Evolutionary conservation across 192 early-diverging fungal species (phyloP).

Genomic region (Dissophora ornata): DNA sequence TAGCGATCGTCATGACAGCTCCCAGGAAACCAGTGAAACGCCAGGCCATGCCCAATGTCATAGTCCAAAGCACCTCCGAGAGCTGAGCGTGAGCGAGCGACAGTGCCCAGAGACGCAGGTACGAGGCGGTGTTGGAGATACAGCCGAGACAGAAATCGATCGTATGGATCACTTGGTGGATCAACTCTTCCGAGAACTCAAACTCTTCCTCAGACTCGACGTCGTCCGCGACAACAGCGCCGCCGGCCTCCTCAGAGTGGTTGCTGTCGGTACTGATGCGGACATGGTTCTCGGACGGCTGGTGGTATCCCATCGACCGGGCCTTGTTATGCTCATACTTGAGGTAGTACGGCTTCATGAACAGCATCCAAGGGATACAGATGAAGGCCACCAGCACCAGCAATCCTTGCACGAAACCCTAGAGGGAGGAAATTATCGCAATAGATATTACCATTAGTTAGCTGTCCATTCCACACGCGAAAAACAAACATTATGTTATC

Average conservation of each 20-base stretch:
- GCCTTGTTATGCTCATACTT: constrained; percentile 84
- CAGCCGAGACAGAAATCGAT: constrained; percentile 98
- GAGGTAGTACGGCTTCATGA: constrained; percentile 90
- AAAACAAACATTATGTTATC: too few species aligned
- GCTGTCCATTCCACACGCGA: too few species aligned
- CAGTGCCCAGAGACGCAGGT: constrained; percentile 98
- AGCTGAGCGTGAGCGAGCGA: constrained; percentile 98
- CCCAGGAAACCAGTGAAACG: constrained; percentile 62
- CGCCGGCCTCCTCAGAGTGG: constrained; percentile 55
- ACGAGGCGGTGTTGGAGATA: constrained; percentile 99
- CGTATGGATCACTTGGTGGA: constrained; percentile 98
- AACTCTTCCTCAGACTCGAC: constrained; percentile 76
- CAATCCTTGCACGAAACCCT: constrained; percentile 78
- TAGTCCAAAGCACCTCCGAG: constrained; percentile 96
- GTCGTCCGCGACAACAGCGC: constrained; percentile 73
- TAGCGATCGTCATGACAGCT: constrained; percentile 78
- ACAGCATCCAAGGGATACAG: constrained; percentile 98
- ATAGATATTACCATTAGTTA: too few species aligned
- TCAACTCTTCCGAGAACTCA: constrained; percentile 97
- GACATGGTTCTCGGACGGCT: constrained; percentile 60
- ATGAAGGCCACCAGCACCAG: constrained; percentile 86
- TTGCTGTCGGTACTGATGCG: constrained; percentile 57
- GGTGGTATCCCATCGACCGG: constrained; percentile 78
- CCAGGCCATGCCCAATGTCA: constrained; percentile 81
- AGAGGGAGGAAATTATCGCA: background rate